Conservation (phyloP, 805 yeast genomes). For the Lachancea cidri region DNA sequence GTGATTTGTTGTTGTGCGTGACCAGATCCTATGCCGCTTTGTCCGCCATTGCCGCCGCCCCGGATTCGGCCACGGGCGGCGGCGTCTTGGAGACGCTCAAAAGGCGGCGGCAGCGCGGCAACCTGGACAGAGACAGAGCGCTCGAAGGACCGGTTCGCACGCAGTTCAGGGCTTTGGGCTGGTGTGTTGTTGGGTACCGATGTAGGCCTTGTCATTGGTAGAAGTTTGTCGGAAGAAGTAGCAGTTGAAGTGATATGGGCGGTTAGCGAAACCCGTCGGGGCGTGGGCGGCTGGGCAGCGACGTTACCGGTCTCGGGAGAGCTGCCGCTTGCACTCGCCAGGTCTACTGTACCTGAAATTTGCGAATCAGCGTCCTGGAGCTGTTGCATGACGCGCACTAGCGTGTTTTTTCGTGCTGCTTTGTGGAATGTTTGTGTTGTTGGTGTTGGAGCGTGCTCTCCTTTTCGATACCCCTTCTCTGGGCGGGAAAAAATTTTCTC, state of each 20-base stretch:
- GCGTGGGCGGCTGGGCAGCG: neutral
- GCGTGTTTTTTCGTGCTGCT: neutral
- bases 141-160: constrained; percentile 1
- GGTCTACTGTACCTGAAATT: neutral
- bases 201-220: constrained; percentile 17
- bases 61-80: constrained; percentile 8
- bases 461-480: neutral
- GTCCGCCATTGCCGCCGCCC: constrained; percentile 12
- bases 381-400: neutral
- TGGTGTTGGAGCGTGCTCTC: neutral
- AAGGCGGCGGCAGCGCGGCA: constrained; percentile 9
- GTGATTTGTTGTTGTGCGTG: too few relatives aligned
- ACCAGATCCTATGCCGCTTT: neutral
- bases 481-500: neutral
- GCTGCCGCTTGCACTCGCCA: neutral
- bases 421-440: neutral
- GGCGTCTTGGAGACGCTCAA: neutral
- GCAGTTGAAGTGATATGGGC: constrained; percentile 2
- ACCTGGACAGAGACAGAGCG: neutral
- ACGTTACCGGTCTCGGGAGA: neutral
- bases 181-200: constrained; percentile 30
- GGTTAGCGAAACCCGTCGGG: constrained; percentile 1
- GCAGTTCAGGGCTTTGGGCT: constrained; percentile 17
- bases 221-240: constrained; percentile 10
- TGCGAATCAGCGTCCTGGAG: neutral